Evolutionary conservation across 2,329 filamentous ascomycete genomes (phyloP).

Genomic region (Colletotrichum sp.): DNA sequence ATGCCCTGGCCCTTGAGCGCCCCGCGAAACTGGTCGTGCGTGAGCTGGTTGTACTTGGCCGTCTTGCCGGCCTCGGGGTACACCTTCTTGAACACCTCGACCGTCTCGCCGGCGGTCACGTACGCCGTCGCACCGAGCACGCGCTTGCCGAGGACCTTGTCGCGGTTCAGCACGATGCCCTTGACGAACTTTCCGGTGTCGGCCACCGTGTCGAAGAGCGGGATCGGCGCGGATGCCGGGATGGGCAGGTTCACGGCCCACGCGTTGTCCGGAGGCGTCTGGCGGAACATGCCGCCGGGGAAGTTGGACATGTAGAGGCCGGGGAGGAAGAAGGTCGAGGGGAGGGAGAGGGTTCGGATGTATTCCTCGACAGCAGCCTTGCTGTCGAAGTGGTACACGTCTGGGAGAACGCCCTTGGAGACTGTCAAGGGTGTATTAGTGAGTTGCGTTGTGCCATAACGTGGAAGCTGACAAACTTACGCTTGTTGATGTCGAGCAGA

Average conservation of each 20-base stretch:
- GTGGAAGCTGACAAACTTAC: conserved; percentile 28
- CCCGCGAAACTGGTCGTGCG: conserved; percentile 38
- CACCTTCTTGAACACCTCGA: conserved; percentile 30
- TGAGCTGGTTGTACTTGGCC: conserved; percentile 32
- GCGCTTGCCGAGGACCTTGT: conserved; percentile 32
- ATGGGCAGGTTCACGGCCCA: conserved; percentile 37
- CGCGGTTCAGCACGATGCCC: conserved; percentile 28
- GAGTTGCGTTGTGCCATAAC: background rate
- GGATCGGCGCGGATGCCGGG: conserved; percentile 32
- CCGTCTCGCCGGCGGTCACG: conserved; percentile 33
- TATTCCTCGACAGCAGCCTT: conserved; percentile 63
- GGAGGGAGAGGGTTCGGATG: conserved; percentile 50
- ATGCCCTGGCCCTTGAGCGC: conserved; percentile 30
- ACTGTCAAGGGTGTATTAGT: conserved; percentile 28
- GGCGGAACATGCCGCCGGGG: conserved; percentile 29
- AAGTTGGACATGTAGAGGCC: conserved; percentile 61
- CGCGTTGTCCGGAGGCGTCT: conserved; percentile 31
- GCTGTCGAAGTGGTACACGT: conserved; percentile 59
- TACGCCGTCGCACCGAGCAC: conserved; percentile 43
- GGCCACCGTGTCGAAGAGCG: conserved; percentile 35
- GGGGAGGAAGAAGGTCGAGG: conserved; percentile 56
- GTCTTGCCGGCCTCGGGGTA: conserved; percentile 40
- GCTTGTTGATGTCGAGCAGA: conserved; percentile 42
- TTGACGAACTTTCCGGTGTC: conserved; percentile 48
- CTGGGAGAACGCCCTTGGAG: conserved; percentile 41